Evolutionary conservation across 345 rosid species (phyloP).

Genomic region (Euphorbia lathyris): DNA sequence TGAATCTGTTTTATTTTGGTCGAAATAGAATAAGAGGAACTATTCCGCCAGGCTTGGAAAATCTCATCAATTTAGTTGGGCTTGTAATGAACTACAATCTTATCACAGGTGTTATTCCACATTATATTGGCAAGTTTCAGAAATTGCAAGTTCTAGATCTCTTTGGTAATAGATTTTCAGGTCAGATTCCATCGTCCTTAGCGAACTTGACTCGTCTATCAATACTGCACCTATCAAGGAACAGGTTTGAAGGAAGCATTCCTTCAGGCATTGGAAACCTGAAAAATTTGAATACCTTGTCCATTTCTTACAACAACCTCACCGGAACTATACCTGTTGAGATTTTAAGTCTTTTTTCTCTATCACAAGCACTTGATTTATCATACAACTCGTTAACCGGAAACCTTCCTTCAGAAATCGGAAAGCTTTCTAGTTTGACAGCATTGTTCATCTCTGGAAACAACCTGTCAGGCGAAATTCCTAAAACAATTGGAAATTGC

Average conservation of each 20-base stretch:
- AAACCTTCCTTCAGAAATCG: constrained; percentile 20
- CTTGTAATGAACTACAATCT: constrained; percentile 5
- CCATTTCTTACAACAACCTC: constrained; percentile 24
- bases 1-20: constrained; percentile 4
- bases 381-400: constrained; percentile 33
- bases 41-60: constrained; percentile 14
- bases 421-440: constrained; percentile 17
- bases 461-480: constrained; percentile 32
- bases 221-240: background rate
- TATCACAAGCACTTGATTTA: constrained; percentile 18
- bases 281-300: background rate
- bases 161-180: background rate
- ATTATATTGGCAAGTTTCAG: constrained; percentile 15
- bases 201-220: constrained; percentile 14
- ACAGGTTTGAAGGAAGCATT: constrained; percentile 23
- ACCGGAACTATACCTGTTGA: constrained; percentile 24
- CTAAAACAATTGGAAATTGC: constrained; percentile 25
- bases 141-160: background rate
- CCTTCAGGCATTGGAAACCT: constrained; percentile 16
- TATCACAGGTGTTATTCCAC: constrained; percentile 20
- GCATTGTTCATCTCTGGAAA: constrained; percentile 21
- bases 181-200: constrained; percentile 26
- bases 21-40: constrained; percentile 16
- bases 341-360: constrained; percentile 18
- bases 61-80: constrained; percentile 19